phyloP scores from a whole-genome alignment of 129 eudicot species.

The Rutidosis leptorrhynchoides region DNA sequence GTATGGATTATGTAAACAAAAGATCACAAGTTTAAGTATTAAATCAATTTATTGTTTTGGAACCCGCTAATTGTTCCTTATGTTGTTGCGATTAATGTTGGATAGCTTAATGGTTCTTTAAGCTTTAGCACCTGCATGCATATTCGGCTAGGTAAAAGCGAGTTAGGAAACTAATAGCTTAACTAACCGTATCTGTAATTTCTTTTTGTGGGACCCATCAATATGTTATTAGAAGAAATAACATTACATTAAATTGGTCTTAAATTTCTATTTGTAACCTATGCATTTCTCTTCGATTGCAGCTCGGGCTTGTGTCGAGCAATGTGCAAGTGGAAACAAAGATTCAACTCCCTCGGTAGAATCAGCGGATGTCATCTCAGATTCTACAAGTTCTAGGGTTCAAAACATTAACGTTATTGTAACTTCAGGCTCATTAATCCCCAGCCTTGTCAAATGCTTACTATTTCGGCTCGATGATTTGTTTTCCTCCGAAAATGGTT shows the following conservation, averaged over 20 bases:
- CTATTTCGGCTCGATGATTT: slow-evolving; percentile 75
- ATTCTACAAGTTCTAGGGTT: slow-evolving; percentile 31
- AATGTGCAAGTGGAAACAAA: slow-evolving; percentile 54
- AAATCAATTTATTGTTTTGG: background rate
- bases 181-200: background rate
- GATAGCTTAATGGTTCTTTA: background rate
- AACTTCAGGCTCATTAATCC: slow-evolving; percentile 87
- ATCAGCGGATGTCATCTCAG: slow-evolving; percentile 19
- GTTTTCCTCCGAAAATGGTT: slow-evolving; percentile 72
- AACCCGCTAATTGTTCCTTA: background rate
- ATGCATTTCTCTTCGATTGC: slow-evolving; percentile 29
- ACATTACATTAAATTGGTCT: background rate
- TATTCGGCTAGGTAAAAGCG: background rate
- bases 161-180: background rate
- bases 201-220: background rate
- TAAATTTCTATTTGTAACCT: slow-evolving; percentile 1
- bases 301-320: slow-evolving; percentile 78
- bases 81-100: background rate
- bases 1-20: background rate
- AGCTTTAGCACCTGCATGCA: too few relatives aligned
- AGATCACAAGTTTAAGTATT: background rate
- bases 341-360: slow-evolving; percentile 17
- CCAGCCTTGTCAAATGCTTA: slow-evolving; percentile 93
- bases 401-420: slow-evolving; percentile 68
- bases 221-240: background rate